phyloP scores from a whole-genome alignment of 2,329 filamentous ascomycete genomes.

The Botrytis fabae region DNA sequence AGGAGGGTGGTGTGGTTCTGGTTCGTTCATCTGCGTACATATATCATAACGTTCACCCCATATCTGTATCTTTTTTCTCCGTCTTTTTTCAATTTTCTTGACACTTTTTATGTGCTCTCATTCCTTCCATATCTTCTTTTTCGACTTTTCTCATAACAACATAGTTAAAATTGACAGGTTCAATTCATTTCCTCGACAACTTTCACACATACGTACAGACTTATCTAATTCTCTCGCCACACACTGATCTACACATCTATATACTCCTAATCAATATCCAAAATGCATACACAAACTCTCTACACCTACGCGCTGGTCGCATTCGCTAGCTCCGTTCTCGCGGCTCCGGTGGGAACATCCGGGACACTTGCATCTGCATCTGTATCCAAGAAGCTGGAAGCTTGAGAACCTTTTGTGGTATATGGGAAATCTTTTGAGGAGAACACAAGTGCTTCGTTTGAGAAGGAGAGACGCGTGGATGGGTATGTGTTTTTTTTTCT shows the following conservation, averaged over 20 bases:
- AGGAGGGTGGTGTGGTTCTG: no score
- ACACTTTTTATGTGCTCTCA: background rate
- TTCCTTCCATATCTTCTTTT: background rate
- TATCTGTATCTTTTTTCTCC: background rate
- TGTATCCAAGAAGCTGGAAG: background rate
- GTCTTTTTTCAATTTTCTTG: background rate
- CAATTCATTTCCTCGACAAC: background rate
- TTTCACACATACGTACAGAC: background rate
- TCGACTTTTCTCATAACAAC: no score
- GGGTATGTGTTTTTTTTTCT: background rate
- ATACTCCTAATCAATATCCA: background rate
- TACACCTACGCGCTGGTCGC: background rate
- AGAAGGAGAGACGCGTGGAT: background rate
- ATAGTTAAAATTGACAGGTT: background rate
- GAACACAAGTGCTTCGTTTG: background rate
- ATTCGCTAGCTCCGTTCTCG: background rate
- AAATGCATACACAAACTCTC: background rate
- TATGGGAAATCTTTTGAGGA: background rate
- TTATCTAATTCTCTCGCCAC: background rate
- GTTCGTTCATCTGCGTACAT: no score
- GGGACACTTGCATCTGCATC: background rate
- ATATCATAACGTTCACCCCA: background rate
- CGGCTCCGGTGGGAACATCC: background rate
- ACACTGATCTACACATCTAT: no score
- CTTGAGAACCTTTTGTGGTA: background rate